Evolutionary conservation across 768 basidiomycete genomes (phyloP).

Genomic region (Strobilomyces echinocephalus): DNA sequence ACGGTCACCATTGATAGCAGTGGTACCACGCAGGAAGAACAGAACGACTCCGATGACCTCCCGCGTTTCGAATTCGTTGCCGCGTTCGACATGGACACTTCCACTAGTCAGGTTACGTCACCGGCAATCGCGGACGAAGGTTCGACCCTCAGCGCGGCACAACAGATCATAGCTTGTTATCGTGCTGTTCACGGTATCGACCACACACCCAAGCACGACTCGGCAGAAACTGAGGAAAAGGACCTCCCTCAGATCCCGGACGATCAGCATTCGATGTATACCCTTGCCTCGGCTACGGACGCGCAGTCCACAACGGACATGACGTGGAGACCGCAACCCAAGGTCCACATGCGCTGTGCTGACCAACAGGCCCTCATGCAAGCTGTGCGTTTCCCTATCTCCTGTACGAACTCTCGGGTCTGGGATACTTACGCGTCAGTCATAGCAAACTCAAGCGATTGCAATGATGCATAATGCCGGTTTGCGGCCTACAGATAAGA

Average conservation of each 20-base stretch:
- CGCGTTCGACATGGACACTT: background rate
- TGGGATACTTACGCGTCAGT: background rate
- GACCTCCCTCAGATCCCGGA: conserved; percentile 16
- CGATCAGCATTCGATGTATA: conserved; percentile 26
- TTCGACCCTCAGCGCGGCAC: conserved; percentile 18
- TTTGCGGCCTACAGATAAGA: conserved; percentile 26
- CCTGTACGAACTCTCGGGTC: background rate
- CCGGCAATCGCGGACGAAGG: background rate
- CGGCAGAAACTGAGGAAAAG: conserved; percentile 12
- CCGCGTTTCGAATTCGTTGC: conserved; percentile 13
- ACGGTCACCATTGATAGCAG: conserved; percentile 1
- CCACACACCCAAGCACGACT: background rate
- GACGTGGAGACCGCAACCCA: conserved; percentile 31
- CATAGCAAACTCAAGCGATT: conserved; percentile 24
- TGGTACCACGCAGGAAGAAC: conserved; percentile 14
- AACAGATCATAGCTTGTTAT: conserved; percentile 19
- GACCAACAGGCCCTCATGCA: conserved; percentile 34
- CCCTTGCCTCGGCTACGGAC: conserved; percentile 13
- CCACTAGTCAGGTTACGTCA: background rate
- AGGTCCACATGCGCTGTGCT: conserved; percentile 33
- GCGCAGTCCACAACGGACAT: conserved; percentile 23
- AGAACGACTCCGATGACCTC: conserved; percentile 3
- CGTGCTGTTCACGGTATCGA: conserved; percentile 9
- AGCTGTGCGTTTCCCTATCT: conserved; percentile 34
- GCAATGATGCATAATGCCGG: conserved; percentile 26